Conservation (phyloP, 1,284 basidiomycete genomes). For the Lentinula novae-zelandiae region DNA sequence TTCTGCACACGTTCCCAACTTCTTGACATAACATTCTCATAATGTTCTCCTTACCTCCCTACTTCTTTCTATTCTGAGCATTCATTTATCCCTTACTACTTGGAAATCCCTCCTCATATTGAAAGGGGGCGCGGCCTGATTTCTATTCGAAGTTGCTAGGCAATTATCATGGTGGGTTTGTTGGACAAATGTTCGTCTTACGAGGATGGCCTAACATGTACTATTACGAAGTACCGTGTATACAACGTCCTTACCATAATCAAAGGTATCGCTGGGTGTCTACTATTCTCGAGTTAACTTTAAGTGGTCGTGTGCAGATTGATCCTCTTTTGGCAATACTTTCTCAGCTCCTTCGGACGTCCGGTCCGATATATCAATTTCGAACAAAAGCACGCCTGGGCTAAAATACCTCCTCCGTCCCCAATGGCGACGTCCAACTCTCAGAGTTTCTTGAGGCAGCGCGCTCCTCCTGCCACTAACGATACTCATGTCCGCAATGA, state of each 20-base stretch:
- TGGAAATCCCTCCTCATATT: conserved; percentile 25
- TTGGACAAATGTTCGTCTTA: conserved; percentile 40
- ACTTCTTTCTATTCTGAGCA: too few species aligned
- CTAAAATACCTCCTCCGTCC: not conserved
- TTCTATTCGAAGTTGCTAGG: conserved; percentile 34
- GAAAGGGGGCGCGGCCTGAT: conserved; percentile 27
- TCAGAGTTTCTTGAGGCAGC: conserved; percentile 8
- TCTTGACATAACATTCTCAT: too few species aligned
- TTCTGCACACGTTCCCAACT: too few species aligned
- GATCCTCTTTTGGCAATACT: not conserved
- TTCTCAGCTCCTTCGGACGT: not conserved
- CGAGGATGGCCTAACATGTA: conserved; percentile 47
- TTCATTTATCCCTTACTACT: not conserved
- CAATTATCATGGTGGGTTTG: not conserved
- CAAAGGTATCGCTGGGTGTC: too few species aligned
- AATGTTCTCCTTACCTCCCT: too few species aligned
- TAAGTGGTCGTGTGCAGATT: not conserved
- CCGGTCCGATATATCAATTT: not conserved
- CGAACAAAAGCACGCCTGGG: not conserved
- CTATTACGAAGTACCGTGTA: not conserved
- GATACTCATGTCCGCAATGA: not conserved
- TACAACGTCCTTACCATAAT: too few species aligned
- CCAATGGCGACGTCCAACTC: not conserved
- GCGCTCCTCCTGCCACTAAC: not conserved
- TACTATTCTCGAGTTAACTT: too few species aligned